These are phyloP conservation scores for Saturnispora silvae DNA, from an alignment of 805 yeast species.

Conservation along the genomic window DNA sequence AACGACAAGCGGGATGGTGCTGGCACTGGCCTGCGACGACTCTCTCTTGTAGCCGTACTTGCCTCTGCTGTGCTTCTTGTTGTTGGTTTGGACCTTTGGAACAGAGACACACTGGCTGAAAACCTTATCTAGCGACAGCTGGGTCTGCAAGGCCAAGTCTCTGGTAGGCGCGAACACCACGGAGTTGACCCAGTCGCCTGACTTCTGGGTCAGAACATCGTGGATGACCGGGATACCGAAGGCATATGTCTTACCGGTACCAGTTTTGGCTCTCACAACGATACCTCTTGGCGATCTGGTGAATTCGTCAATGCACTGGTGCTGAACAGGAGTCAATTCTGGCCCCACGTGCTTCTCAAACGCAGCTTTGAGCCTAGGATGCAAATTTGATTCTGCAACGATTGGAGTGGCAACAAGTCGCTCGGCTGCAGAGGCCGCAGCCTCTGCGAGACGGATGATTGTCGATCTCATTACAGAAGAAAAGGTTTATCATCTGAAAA, in stretches of 20 bases:
- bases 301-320: conserved; percentile 48
- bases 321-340: conserved; percentile 61
- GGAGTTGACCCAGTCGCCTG: conserved; percentile 38
- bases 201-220: conserved; percentile 28
- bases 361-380: conserved; percentile 19
- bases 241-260: conserved; percentile 91
- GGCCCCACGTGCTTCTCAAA: conserved; percentile 32
- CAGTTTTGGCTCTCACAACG: conserved; percentile 86
- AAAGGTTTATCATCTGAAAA: too few relatives aligned
- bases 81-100: conserved; percentile 7
- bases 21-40: neutral
- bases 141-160: conserved; percentile 79
- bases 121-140: conserved; percentile 38
- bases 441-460: too few relatives aligned
- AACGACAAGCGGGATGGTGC: conserved; percentile 40
- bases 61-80: conserved; percentile 15
- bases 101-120: conserved; percentile 30
- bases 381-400: conserved; percentile 21
- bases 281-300: conserved; percentile 45
- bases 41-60: neutral
- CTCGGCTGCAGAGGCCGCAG: neutral
- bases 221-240: conserved; percentile 75
- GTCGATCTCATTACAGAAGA: too few relatives aligned
- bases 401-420: conserved; percentile 11
- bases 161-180: conserved; percentile 82